Percentiles rank a stretch among this genome's conserved stretches.
Evolutionary conservation across 106 monocot genomes (phyloP).

Genomic region (Allium cepa): DNA sequence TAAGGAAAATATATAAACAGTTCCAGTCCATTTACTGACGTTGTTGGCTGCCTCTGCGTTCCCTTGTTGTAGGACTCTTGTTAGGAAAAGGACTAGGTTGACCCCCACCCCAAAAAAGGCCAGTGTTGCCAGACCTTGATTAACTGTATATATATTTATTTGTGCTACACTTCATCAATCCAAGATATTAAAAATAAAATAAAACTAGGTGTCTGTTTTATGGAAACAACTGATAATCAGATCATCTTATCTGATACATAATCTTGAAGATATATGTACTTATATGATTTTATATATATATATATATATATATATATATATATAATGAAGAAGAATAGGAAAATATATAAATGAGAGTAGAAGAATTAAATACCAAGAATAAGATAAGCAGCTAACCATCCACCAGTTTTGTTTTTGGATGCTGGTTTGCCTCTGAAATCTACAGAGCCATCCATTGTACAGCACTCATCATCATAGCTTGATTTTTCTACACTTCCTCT

Average conservation of each 20-base stretch:
- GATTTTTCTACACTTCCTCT: not conserved
- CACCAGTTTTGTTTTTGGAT: constrained; percentile 12
- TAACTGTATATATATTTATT: constrained; percentile 11
- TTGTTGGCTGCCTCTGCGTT: constrained; percentile 29
- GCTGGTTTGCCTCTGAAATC: constrained; percentile 24
- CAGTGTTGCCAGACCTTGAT: constrained; percentile 30
- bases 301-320: not conserved
- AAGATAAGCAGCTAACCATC: constrained; percentile 17
- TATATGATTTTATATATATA: not conserved
- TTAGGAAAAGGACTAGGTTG: constrained; percentile 31
- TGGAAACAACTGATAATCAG: not conserved
- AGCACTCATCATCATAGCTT: not conserved
- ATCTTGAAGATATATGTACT: not conserved
- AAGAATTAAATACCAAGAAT: constrained; percentile 14
- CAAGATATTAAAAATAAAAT: too few relatives aligned
- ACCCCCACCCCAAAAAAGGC: constrained; percentile 34
- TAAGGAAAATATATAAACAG: constrained; percentile 30
- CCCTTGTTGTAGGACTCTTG: constrained; percentile 21
- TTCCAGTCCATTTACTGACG: constrained; percentile 41
- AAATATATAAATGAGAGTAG: not conserved
- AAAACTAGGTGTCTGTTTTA: not conserved
- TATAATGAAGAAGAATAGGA: not conserved
- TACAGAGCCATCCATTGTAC: constrained; percentile 28
- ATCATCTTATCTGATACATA: not conserved
- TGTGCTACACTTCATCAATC: too few relatives aligned